Conservation (phyloP, 345 rosid genomes). For the Atalantia buxifolia region DNA sequence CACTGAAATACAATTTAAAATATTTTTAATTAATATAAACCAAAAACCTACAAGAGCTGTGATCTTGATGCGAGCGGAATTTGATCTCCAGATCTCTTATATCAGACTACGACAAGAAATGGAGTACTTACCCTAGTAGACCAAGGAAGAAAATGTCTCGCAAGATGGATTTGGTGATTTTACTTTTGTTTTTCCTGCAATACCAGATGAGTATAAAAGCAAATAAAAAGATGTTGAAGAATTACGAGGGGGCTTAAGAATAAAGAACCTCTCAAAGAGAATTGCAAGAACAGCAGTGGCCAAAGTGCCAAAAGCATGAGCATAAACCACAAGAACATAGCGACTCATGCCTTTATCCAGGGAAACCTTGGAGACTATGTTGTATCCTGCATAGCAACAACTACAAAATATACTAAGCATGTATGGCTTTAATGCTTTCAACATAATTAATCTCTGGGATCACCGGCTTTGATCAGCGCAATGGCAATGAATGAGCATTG, state of each 20-base stretch:
- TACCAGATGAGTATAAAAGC: neutral
- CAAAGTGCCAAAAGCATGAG: neutral
- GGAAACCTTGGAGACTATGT: conserved; percentile 9
- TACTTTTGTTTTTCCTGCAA: conserved; percentile 10
- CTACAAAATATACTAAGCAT: neutral
- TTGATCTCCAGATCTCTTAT: neutral
- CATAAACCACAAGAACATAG: conserved; percentile 11
- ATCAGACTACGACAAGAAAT: too few species aligned
- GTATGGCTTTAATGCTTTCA: neutral
- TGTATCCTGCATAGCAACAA: neutral
- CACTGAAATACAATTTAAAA: neutral
- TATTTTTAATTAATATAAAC: too few species aligned
- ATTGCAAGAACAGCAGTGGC: neutral
- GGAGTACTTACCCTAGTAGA: neutral
- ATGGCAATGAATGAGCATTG: too few species aligned
- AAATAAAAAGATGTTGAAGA: neutral
- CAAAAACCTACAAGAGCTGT: too few species aligned
- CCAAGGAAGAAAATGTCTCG: conserved; percentile 1
- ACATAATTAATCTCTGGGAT: neutral
- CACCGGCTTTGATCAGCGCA: too few species aligned
- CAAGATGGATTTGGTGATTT: neutral
- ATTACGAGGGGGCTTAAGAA: neutral
- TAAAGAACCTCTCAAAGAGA: conserved; percentile 3
- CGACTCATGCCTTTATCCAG: conserved; percentile 12
- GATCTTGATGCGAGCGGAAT: neutral